Evolutionary conservation across 768 basidiomycete species (phyloP), one percentile per base, ranked within the genome.

Genomic region (Agaricus subrufescens): DNA sequence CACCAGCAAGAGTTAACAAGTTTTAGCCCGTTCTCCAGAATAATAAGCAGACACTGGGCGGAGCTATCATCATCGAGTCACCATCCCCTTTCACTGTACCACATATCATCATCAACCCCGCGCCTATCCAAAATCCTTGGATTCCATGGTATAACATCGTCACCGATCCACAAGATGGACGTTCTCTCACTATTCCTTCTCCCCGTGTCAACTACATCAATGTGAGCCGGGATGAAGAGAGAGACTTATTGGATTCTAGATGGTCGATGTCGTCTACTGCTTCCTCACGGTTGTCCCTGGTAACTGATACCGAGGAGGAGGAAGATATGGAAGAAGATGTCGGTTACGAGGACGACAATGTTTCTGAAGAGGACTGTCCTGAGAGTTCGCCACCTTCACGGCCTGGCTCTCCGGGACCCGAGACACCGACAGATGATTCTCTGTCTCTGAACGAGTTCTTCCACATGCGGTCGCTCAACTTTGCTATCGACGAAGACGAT

Each of bases 21-120:
- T 8, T 31, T 6, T 48, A 74, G 73, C 71, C 75, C 54, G 60
- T 78, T 23, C 67, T 78, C 10, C 48, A 55, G 6, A 38, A 52
- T 9, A 65, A 30, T 56, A 60, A 61, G 23, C 58, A 60, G 6
- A 63, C 62, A 29, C 61, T 58, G n/a, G 73, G 72, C 5, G 34
- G 34, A 34, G 65, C 74, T 23, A 68, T 67, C 4, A 62, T 82
- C 52, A 61, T 79, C 23, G 77, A 80, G 58, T 81, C 82, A 15
- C 57, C 65, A 10, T 65, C 58, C 50, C 78, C 81, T 9, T 75
- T 69, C 58, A 61, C 58, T 44, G 67, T 69, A 12, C 79, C 79
- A 9, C 79, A 81, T 58, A 79, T 81, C 49, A 66, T 79, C 38
- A 72, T 80, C 50, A 73, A 61, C 39, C 65, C 67, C 9, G 63